Percentiles rank a stretch among this genome's conserved stretches.
Evolutionary conservation across 768 basidiomycete species (phyloP).

Genomic region (Pholiota microspora): DNA sequence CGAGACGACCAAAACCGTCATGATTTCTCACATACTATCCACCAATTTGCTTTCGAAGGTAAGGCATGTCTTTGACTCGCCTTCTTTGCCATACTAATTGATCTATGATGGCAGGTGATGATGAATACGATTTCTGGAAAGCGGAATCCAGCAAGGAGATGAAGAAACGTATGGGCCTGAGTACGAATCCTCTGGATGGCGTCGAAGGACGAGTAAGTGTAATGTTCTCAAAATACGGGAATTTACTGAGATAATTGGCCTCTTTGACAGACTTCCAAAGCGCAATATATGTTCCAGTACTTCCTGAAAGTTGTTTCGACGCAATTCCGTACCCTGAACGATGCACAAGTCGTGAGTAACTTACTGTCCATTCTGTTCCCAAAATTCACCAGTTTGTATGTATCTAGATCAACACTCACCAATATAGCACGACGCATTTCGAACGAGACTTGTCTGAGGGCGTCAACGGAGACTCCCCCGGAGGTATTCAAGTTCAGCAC

Average conservation of each 20-base stretch:
- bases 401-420: slow-evolving; percentile 76
- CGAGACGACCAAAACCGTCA: slow-evolving; percentile 85
- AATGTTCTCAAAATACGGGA: neutral
- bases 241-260: neutral
- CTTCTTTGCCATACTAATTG: neutral
- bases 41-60: slow-evolving; percentile 77
- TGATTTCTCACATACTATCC: slow-evolving; percentile 89
- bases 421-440: slow-evolving; percentile 95
- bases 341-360: slow-evolving; percentile 58
- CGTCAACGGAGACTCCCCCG: slow-evolving; percentile 49
- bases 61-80: slow-evolving; percentile 3
- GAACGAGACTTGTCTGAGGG: slow-evolving; percentile 85
- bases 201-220: slow-evolving; percentile 3
- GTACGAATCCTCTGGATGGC: slow-evolving; percentile 73
- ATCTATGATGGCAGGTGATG: slow-evolving; percentile 48
- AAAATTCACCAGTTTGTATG: neutral
- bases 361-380: neutral
- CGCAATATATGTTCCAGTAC: slow-evolving; percentile 97
- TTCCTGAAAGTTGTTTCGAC: slow-evolving; percentile 99
- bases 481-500: slow-evolving; percentile 74
- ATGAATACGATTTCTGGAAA: slow-evolving; percentile 75
- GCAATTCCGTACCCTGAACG: slow-evolving; percentile 76
- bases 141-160: slow-evolving; percentile 57
- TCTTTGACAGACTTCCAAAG: slow-evolving; percentile 57
- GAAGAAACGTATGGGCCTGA: slow-evolving; percentile 72